phyloP scores from a whole-genome alignment of 805 yeast species.

The Ogataea allantospora region DNA sequence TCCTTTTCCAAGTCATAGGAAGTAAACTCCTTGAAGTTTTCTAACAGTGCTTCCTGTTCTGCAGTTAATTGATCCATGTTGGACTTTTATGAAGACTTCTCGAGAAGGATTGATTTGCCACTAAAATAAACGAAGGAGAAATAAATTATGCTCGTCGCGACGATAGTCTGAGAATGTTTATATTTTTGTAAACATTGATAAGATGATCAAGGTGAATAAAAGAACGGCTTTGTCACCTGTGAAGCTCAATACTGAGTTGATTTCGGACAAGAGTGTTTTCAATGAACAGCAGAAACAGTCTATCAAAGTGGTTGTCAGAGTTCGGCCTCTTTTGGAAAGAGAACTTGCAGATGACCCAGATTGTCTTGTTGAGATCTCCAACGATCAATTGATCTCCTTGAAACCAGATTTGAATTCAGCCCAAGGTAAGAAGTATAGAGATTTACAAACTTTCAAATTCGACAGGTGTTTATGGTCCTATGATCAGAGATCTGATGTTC shows the following conservation, averaged over 20 bases:
- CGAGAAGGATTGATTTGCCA: slow-evolving; percentile 8
- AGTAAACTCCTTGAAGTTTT: slow-evolving; percentile 51
- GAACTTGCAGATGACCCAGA: slow-evolving; percentile 25
- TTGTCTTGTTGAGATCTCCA: slow-evolving; percentile 32
- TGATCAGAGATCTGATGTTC: slow-evolving; percentile 26
- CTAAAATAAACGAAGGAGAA: slow-evolving; percentile 3
- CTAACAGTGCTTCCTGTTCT: slow-evolving; percentile 43
- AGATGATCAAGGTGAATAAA: slow-evolving; percentile 18
- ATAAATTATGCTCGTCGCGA: slow-evolving; percentile 9
- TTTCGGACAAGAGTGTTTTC: not conserved
- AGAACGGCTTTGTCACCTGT: slow-evolving; percentile 9
- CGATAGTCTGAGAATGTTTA: slow-evolving; percentile 8
- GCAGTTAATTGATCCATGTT: slow-evolving; percentile 26
- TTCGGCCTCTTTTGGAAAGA: slow-evolving; percentile 41
- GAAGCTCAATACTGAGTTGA: not conserved
- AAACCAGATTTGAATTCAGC: slow-evolving; percentile 8
- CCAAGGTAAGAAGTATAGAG: slow-evolving; percentile 20
- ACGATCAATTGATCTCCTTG: slow-evolving; percentile 8
- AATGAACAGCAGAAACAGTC: slow-evolving; percentile 9
- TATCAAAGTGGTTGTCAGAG: slow-evolving; percentile 41
- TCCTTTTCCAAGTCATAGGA: slow-evolving; percentile 45
- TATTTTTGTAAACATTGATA: slow-evolving; percentile 1
- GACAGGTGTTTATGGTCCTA: slow-evolving; percentile 54
- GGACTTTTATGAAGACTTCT: no score
- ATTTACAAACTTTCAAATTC: slow-evolving; percentile 42